These are phyloP conservation scores for Leishmania gerbilli DNA, from an alignment of 208 protist species.

Conservation along the genomic window DNA sequence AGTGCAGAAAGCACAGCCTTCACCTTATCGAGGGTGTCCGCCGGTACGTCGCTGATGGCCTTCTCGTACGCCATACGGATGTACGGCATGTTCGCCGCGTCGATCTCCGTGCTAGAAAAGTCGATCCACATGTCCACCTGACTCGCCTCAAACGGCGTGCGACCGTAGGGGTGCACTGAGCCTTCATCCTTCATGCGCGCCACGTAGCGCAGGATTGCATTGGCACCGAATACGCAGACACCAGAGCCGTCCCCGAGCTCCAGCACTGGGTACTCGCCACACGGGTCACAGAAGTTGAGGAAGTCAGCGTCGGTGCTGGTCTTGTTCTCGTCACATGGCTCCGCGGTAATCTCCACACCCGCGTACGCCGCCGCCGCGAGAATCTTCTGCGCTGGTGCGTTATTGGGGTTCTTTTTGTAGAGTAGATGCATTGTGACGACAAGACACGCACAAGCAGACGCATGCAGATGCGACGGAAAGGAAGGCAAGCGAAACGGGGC, in stretches of 20 bases:
- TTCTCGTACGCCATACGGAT: constrained; percentile 46
- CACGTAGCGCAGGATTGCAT: constrained; percentile 83
- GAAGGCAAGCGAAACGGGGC: background rate
- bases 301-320: constrained; percentile 55
- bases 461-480: background rate
- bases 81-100: constrained; percentile 54
- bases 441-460: background rate
- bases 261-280: constrained; percentile 73
- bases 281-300: constrained; percentile 64
- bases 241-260: constrained; percentile 49
- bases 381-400: constrained; percentile 58
- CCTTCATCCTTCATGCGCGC: constrained; percentile 48
- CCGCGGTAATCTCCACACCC: constrained; percentile 42
- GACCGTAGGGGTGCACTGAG: constrained; percentile 64
- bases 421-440: constrained; percentile 34
- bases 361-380: constrained; percentile 60
- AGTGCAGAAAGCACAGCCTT: constrained; percentile 50
- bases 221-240: constrained; percentile 79
- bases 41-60: constrained; percentile 24
- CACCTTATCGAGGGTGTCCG: constrained; percentile 36
- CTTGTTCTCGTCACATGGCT: constrained; percentile 40
- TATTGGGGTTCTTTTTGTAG: constrained; percentile 52
- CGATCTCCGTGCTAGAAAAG: constrained; percentile 76
- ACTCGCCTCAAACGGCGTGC: constrained; percentile 70
- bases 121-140: constrained; percentile 90